A percentile compares a stretch with the other conserved stretches of the same genome.
Conservation (phyloP, 441 rosid species). For the Eruca vesicaria region DNA sequence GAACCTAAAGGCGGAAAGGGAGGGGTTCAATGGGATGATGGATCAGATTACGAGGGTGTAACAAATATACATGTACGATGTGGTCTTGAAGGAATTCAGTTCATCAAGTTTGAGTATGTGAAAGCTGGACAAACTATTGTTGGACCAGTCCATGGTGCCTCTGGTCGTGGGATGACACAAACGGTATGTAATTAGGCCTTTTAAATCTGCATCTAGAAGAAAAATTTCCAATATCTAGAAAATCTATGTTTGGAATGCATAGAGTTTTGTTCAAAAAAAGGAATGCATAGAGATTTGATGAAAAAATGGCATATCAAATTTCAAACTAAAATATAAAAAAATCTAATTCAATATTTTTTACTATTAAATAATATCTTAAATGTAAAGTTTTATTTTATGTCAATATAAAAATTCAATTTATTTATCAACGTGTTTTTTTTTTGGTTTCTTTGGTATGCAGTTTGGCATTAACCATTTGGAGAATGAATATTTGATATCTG, state of each 20-base stretch:
- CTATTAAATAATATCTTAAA: background rate
- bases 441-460: background rate
- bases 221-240: background rate
- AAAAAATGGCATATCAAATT: too few relatives aligned
- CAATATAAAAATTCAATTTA: background rate
- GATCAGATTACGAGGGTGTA: background rate
- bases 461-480: constrained; percentile 7
- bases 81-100: constrained; percentile 14
- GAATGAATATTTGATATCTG: constrained; percentile 10
- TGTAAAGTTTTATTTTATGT: background rate
- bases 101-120: constrained; percentile 11
- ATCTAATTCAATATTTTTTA: background rate
- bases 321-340: too few relatives aligned
- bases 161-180: constrained; percentile 1
- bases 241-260: background rate
- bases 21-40: constrained; percentile 20
- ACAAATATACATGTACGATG: constrained; percentile 2
- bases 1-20: constrained; percentile 13
- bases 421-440: background rate
- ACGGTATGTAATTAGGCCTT: constrained; percentile 1
- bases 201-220: background rate
- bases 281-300: too few relatives aligned
- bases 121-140: background rate
- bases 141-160: constrained; percentile 16
- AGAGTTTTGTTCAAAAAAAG: too few relatives aligned